Base-by-base conservation (phyloP, 257 asterid genomes). In the Nicotiana sylvestris region DNA sequence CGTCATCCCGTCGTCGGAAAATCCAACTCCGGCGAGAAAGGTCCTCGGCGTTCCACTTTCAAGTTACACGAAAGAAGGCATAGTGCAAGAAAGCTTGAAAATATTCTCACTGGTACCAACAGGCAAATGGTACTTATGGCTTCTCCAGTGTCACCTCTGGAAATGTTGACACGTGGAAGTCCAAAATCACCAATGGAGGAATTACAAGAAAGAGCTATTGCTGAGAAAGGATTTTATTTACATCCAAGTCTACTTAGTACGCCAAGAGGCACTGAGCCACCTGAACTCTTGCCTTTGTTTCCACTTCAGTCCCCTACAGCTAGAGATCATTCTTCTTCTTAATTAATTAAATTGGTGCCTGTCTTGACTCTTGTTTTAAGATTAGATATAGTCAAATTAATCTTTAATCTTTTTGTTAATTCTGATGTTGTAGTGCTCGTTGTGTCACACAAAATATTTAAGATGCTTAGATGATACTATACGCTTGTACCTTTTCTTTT, bases 111-210 rank as follows among this genome's bases (percentile, higher is more conserved):
- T 57, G 77, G 27, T 82, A 3, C 6, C 55, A 12, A 35, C 5
- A 86, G 83, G 70, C 69, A 82, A 81, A 62, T 35, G 56, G 32
- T 39, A 33, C 58, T 55, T 15, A 88, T 90, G 93, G 88, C 77
- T 18, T 95, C 98, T 6, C 98, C 98, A 6, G 95, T 92, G 16
- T 93, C 97, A 9, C 92, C 95, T 49, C 78, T 92, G 80, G 97
- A 93, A 84, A 77, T 84, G 70, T 49, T 86, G 85, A 80, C 85
- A 76, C 87, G 90, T 64, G 91, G 90, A 53, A 91, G 92, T 76
- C 92, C 96, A 9, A 83, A 51, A 43, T 80, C 91, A 17, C 89
- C 93, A 62, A 60, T 86, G 82, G 86, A 88, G 5, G 86, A 92
- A 0, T 57, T 85, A 74, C 97, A 93, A 77, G 95, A 92, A 61